A percentile compares a stretch with the other conserved stretches of the same genome.
Conservation (phyloP, 106 monocot genomes). For the Dendrobium officinale region DNA sequence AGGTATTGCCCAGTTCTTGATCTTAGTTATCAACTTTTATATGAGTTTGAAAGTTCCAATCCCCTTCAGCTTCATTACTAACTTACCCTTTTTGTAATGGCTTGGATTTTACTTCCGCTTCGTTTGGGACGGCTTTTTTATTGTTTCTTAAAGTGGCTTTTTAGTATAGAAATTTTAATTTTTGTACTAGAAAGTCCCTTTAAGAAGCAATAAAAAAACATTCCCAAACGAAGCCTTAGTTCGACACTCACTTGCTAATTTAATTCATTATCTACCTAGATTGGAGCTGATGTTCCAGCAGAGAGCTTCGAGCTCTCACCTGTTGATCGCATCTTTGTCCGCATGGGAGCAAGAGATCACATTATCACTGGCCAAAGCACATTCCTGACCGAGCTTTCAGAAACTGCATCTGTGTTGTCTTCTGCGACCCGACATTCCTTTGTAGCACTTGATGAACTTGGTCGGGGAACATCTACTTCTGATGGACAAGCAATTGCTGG, state of each 20-base stretch:
- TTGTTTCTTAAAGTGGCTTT: too few species aligned
- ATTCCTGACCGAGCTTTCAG: conserved; percentile 85
- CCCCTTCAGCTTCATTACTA: background rate
- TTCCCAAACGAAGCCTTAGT: too few species aligned
- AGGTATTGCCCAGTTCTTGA: conserved; percentile 25
- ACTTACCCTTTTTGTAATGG: background rate
- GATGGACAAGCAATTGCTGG: conserved; percentile 97
- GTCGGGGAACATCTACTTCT: conserved; percentile 92
- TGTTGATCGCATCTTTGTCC: conserved; percentile 89
- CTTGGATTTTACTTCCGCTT: background rate
- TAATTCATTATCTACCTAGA: conserved; percentile 17
- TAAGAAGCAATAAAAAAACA: too few species aligned
- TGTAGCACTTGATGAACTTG: conserved; percentile 93
- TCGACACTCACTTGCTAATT: background rate
- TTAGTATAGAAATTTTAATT: too few species aligned
- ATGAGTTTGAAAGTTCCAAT: background rate
- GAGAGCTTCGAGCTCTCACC: conserved; percentile 73
- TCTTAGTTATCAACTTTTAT: background rate
- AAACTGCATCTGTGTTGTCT: conserved; percentile 86
- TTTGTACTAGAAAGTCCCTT: too few species aligned
- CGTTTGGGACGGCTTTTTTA: too few species aligned
- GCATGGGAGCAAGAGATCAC: conserved; percentile 91
- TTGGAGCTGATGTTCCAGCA: conserved; percentile 96
- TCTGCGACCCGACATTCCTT: conserved; percentile 81
- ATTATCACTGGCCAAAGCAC: conserved; percentile 95